These are phyloP conservation scores for Calonectria pteridis DNA, from an alignment of 2,329 filamentous ascomycete genomes.

Conservation along the genomic window DNA sequence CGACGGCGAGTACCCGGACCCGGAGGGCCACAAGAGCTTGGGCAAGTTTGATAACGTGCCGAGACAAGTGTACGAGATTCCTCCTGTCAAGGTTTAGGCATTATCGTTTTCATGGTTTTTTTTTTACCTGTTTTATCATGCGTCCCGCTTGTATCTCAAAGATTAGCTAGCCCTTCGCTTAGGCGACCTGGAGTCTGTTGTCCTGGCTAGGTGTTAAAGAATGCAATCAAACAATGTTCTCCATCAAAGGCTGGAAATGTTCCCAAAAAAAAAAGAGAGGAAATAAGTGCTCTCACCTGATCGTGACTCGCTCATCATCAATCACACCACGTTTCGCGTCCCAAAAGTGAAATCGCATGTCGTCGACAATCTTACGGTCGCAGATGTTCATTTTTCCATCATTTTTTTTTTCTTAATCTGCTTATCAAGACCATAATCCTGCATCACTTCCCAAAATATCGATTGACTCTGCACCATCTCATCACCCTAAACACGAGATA, in stretches of 20 bases:
- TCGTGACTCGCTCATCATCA: background rate
- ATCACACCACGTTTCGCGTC: background rate
- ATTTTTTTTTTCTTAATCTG: background rate
- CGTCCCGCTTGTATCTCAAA: background rate
- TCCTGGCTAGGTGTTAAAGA: background rate
- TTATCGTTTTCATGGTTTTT: background rate
- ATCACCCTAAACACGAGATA: background rate
- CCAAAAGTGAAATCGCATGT: background rate
- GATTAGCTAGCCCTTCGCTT: background rate
- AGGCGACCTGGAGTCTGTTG: background rate
- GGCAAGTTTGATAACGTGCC: constrained; percentile 28
- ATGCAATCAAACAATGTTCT: background rate
- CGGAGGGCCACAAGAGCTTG: constrained; percentile 22
- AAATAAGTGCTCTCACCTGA: background rate
- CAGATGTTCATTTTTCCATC: background rate
- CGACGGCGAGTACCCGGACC: constrained; percentile 26
- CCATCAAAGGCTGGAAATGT: background rate
- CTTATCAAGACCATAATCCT: background rate
- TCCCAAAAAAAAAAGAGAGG: no score
- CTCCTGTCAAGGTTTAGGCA: constrained; percentile 12
- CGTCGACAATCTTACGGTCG: background rate
- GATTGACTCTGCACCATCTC: background rate
- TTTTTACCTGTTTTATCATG: background rate
- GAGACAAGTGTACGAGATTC: constrained; percentile 21
- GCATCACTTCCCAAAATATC: background rate